phyloP scores from a whole-genome alignment of 2,329 filamentous ascomycete species.

The Colletotrichum agaves region DNA sequence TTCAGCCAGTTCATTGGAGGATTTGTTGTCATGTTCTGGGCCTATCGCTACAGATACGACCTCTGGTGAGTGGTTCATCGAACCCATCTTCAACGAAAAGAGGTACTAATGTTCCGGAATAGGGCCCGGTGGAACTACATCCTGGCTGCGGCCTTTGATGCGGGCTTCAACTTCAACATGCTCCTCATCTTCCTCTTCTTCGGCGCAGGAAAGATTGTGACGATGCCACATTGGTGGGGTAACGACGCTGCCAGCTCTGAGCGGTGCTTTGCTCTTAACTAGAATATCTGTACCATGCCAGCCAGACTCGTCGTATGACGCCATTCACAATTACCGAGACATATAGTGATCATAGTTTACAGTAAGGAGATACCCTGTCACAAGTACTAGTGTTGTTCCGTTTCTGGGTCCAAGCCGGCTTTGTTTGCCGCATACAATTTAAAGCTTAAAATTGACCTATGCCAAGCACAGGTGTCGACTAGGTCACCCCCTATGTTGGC shows the following conservation, averaged over 20 bases:
- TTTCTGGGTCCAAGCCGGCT: no score
- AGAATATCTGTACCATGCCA: no score
- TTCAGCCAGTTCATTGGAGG: slow-evolving; percentile 67
- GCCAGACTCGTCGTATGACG: background rate
- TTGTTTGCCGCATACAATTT: no score
- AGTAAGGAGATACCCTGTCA: no score
- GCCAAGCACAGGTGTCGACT: no score
- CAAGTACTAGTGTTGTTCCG: no score
- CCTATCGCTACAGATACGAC: slow-evolving; percentile 64
- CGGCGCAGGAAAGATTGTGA: slow-evolving; percentile 61
- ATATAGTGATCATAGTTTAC: no score
- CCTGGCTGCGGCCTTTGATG: slow-evolving; percentile 69
- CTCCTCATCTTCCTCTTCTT: slow-evolving; percentile 70
- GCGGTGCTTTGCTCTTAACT: slow-evolving; percentile 65
- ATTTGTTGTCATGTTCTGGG: slow-evolving; percentile 69
- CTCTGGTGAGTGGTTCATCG: slow-evolving; percentile 53
- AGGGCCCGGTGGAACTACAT: slow-evolving; percentile 68
- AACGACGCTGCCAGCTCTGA: slow-evolving; percentile 66
- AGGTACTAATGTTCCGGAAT: background rate
- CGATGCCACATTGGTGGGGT: slow-evolving; percentile 74
- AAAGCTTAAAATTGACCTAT: no score
- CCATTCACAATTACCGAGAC: no score
- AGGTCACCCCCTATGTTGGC: no score
- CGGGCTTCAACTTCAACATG: slow-evolving; percentile 71
- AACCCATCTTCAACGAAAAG: background rate